Evolutionary conservation across 495 filamentous ascomycete genomes (phyloP), one percentile per base, ranked within the genome.

Genomic region (Tuber melanosporum): DNA sequence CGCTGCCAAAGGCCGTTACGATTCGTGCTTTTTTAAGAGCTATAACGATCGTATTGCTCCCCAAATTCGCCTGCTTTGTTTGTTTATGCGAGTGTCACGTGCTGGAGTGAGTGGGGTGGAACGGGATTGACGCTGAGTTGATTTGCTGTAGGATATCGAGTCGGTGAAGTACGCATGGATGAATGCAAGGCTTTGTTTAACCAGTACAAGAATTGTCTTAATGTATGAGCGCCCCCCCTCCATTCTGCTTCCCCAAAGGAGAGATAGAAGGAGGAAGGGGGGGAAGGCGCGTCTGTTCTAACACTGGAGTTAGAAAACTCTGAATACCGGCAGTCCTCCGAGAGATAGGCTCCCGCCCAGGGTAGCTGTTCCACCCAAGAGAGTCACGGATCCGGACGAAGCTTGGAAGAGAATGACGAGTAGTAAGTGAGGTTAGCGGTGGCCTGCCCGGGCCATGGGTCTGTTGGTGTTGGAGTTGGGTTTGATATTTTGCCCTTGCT

Each of bases 11-110:
- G 77, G 77, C 17, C 77, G 78, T 14, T 80, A 80, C 47, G 71
- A 80, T 45, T 80, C 77, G 9, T 80, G 78, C 44, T 80, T 80
- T 78, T 80, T 80, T 71, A 80, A 80, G 73, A 79, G 77, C 12
- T 80, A 80, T 44, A 79, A 73, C 42, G 78, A 80, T 49, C 79
- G 78, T 80, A 22, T 70, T 74, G 71, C 17, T 3, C 52, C 71
- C 43, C 52, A n/a, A 46, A 36, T 66, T 66, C 32, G 26, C 57
- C 36, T 66, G 57, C 57, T 36, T 41, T 41, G 39, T 41, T 41
- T 36, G 20, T 7, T 49, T 36, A 2, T 36, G 14, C 32, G 26
- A 66, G 3, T 36, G 26, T 8, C 57, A 36, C 57, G 17, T 66
- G 26, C 57, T 36, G 26, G 26, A 17, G 26, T 19, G 26, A 17